phyloP scores from a whole-genome alignment of 2,329 filamentous ascomycete genomes.

The Trichophyton rubrum region DNA sequence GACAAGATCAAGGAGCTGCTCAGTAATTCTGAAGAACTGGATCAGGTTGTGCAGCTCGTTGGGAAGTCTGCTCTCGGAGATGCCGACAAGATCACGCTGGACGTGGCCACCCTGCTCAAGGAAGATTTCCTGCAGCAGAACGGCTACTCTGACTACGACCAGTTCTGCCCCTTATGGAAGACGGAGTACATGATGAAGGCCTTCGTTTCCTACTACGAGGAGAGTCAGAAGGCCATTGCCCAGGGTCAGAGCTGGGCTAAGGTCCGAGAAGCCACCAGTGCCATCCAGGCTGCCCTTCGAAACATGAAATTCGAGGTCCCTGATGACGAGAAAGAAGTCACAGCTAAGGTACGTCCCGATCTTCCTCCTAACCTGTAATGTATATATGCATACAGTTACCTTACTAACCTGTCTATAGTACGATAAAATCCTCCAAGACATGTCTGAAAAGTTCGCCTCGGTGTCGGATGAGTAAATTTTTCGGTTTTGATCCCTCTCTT shows the following conservation, averaged over 20 bases:
- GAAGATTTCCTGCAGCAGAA: constrained; percentile 99
- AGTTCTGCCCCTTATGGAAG: constrained; percentile 99
- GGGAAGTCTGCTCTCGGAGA: constrained; percentile 95
- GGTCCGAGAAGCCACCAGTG: constrained; percentile 77
- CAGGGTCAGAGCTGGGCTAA: constrained; percentile 88
- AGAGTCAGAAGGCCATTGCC: constrained; percentile 85
- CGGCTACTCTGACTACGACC: constrained; percentile 96
- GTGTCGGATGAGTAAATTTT: constrained; percentile 74
- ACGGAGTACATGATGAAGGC: constrained; percentile 99
- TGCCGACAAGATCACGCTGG: constrained; percentile 94
- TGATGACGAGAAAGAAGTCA: constrained; percentile 64
- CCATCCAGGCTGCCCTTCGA: constrained; percentile 72
- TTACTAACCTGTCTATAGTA: constrained; percentile 50
- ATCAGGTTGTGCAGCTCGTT: constrained; percentile 96
- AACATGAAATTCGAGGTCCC: constrained; percentile 97
- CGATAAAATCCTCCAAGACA: constrained; percentile 76
- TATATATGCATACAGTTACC: background rate
- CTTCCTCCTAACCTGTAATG: constrained; percentile 3
- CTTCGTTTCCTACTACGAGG: constrained; percentile 96
- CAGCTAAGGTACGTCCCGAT: constrained; percentile 58
- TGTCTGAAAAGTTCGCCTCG: constrained; percentile 95
- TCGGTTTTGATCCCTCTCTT: background rate
- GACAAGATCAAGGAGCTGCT: constrained; percentile 90
- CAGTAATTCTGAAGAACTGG: constrained; percentile 88
- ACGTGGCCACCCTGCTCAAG: constrained; percentile 83